Conservation (phyloP, 1,284 basidiomycete species). For the Irpex sp. region DNA sequence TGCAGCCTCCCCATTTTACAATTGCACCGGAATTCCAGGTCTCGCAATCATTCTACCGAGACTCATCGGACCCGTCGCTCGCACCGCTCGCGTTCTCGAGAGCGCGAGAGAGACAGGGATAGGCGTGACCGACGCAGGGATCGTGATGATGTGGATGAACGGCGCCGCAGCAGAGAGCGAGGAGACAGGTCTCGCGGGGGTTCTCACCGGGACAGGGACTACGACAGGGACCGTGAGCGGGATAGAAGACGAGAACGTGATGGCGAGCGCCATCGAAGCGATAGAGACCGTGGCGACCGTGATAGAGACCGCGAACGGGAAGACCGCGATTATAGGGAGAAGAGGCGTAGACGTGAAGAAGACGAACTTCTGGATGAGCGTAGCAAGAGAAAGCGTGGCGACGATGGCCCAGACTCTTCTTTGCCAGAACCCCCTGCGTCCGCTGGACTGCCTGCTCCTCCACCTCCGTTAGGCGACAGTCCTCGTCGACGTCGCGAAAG, state of each 20-base stretch:
- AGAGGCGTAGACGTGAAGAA: slow-evolving; percentile 60
- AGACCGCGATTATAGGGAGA: slow-evolving; percentile 48
- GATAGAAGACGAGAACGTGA: slow-evolving; percentile 36
- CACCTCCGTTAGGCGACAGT: slow-evolving; percentile 47
- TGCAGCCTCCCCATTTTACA: too few species aligned
- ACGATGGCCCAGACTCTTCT: slow-evolving; percentile 36
- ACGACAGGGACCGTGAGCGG: slow-evolving; percentile 40
- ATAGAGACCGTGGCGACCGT: slow-evolving; percentile 34
- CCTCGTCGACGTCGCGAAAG: slow-evolving; percentile 50
- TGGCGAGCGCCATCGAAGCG: slow-evolving; percentile 30
- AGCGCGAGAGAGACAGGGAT: slow-evolving; percentile 45
- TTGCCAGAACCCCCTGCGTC: slow-evolving; percentile 37
- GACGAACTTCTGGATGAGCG: slow-evolving; percentile 49
- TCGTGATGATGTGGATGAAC: slow-evolving; percentile 45
- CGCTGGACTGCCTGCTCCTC: slow-evolving; percentile 33
- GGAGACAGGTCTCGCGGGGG: slow-evolving; percentile 26
- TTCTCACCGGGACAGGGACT: slow-evolving; percentile 38
- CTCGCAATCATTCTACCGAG: slow-evolving; percentile 69
- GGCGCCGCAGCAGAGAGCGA: slow-evolving; percentile 46
- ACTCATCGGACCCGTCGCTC: slow-evolving; percentile 68
- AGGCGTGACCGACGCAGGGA: slow-evolving; percentile 49
- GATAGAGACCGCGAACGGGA: slow-evolving; percentile 48
- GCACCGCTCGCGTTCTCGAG: slow-evolving; percentile 62
- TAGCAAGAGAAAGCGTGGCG: slow-evolving; percentile 55
- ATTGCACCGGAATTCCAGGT: slow-evolving; percentile 32